Conservation (phyloP, 768 basidiomycete species). For the Lentinula sp. region DNA sequence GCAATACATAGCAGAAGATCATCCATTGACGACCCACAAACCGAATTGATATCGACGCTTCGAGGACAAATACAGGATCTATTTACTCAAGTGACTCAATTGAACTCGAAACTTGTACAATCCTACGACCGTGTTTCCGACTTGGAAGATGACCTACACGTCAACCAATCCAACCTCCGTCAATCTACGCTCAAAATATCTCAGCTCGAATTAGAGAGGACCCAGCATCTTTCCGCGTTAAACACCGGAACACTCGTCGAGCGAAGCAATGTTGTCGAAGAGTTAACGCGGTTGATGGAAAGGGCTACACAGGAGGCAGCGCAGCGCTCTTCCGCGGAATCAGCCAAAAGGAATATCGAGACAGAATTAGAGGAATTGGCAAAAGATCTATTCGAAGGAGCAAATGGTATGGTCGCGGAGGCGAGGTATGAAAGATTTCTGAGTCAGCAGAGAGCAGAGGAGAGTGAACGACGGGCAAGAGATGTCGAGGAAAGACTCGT, state of each 20-base stretch:
- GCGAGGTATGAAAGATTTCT: constrained; percentile 62
- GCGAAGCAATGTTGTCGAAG: constrained; percentile 80
- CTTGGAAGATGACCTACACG: constrained; percentile 85
- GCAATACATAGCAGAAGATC: neutral
- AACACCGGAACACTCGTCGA: constrained; percentile 92
- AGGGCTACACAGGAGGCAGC: constrained; percentile 94
- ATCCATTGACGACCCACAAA: constrained; percentile 54
- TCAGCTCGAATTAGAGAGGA: constrained; percentile 79
- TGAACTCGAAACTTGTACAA: constrained; percentile 89
- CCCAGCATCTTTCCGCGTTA: constrained; percentile 82
- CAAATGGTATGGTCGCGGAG: constrained; percentile 97
- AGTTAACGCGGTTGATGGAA: constrained; percentile 91
- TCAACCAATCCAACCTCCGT: constrained; percentile 52
- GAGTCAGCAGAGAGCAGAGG: constrained; percentile 71
- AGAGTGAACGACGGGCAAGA: constrained; percentile 70
- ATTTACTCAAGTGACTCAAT: constrained; percentile 82
- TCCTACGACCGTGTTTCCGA: constrained; percentile 90
- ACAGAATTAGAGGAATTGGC: constrained; percentile 93
- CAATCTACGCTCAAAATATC: constrained; percentile 61
- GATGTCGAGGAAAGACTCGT: constrained; percentile 85
- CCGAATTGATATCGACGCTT: constrained; percentile 75
- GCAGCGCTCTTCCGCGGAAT: constrained; percentile 85
- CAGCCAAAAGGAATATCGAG: constrained; percentile 77
- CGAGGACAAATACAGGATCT: constrained; percentile 81
- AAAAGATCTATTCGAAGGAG: constrained; percentile 83